Base-by-base conservation (phyloP, 805 yeast genomes). In the Kluyveromyces lactis region DNA sequence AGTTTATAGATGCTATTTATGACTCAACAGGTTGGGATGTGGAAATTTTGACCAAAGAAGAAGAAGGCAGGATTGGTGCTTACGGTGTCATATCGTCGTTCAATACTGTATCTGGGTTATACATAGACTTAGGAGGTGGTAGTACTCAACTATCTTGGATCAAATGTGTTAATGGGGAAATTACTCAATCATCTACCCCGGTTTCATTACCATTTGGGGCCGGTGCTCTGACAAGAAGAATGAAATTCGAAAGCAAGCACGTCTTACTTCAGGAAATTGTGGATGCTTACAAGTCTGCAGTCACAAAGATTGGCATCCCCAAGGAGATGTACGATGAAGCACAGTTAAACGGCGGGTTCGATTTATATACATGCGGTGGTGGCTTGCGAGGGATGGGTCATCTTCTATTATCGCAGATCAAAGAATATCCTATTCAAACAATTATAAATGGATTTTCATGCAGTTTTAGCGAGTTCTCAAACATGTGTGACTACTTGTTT, bases 71-170 rank as follows among this genome's bases (percentile, higher is more conserved):
- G 45, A 67, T 79, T 10, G 86, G 84, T 9, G 77, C 83, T 0
- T 77, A 75, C 50, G 90, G 89, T 19, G 84, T 82, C 4, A 83
- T 85, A 0, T 77, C 86, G 0, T 77, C 86, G 0, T 79, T 79
- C 53, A 74, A 79, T 53, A 72, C 74, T 16, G 71, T 79, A 2
- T 70, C 75, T 16, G 90, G 90, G 2, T 56, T 82, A 9, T 79
- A 77, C 51, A 71, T 82, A 72, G 89, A 83, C 52, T 63, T 82
- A 36, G 86, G 87, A 6, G 86, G 86, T 23, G 85, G 85, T 0
- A 70, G 78, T 5, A 70, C 80, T 1, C 86, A 79, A 46, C 50
- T 82, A 27, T 77, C 83, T 30, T 82, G 90, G 87, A 74, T 81
- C 15, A 66, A 68, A 42, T 72, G 79, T 29, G 58, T 62, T 21